Percentiles rank a stretch among this genome's conserved stretches.
Evolutionary conservation across 2,329 filamentous ascomycete species (phyloP).

Genomic region (Xylaria sp.): DNA sequence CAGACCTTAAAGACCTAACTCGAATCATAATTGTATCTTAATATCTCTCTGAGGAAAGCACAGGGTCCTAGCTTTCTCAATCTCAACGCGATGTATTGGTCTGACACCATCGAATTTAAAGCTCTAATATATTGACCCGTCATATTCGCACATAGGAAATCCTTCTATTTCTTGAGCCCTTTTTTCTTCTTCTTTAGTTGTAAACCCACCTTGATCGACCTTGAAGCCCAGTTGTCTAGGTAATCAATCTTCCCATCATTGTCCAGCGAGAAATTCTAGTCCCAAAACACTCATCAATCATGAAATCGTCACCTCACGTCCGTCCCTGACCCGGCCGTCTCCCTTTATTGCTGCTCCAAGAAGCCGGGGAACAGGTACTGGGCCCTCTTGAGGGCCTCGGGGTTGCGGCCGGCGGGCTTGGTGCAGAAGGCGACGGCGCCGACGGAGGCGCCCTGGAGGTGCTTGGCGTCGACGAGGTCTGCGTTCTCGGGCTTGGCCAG

Average conservation of each 20-base stretch:
- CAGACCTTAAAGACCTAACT: not conserved
- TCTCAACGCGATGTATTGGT: not conserved
- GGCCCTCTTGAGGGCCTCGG: conserved; percentile 81
- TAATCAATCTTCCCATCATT: conserved; percentile 6
- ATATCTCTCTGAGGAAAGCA: not conserved
- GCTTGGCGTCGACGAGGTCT: conserved; percentile 81
- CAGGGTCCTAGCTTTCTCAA: not conserved
- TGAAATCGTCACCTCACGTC: conserved; percentile 11
- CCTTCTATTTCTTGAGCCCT: not conserved
- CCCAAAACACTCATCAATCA: conserved; percentile 19
- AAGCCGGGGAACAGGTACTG: conserved; percentile 90
- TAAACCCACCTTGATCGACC: not conserved
- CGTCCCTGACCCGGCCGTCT: not conserved
- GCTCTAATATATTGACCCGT: not conserved
- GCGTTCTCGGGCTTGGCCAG: conserved; percentile 77
- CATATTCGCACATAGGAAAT: not conserved
- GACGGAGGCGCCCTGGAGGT: conserved; percentile 79
- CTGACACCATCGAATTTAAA: not conserved
- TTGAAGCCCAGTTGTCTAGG: conserved; percentile 9
- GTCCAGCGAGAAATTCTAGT: not conserved
- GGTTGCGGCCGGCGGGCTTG: conserved; percentile 76
- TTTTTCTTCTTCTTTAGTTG: not conserved
- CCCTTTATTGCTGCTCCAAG: conserved; percentile 51
- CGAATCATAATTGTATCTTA: not conserved
- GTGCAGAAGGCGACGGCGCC: conserved; percentile 86